These are phyloP conservation scores for Quercus tomentella DNA, from an alignment of 331 rosid species.

Conservation along the genomic window DNA sequence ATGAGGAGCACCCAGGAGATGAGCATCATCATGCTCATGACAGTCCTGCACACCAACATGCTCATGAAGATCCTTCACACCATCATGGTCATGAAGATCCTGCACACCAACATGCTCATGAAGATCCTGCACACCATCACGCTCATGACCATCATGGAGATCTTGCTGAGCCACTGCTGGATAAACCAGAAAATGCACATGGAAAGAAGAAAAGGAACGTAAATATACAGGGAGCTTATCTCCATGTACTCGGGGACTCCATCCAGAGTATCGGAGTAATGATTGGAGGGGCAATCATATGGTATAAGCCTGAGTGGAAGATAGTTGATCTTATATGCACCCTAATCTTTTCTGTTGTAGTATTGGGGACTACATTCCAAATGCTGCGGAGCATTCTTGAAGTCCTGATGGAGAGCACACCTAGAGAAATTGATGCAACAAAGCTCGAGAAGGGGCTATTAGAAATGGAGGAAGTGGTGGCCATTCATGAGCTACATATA, in stretches of 20 bases:
- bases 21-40: slow-evolving; percentile 34
- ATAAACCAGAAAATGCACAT: slow-evolving; percentile 21
- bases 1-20: slow-evolving; percentile 23
- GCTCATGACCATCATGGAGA: slow-evolving; percentile 11
- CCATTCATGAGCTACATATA: slow-evolving; percentile 75
- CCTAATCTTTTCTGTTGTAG: slow-evolving; percentile 54
- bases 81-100: slow-evolving; percentile 28
- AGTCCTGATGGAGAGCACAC: slow-evolving; percentile 79
- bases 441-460: slow-evolving; percentile 53
- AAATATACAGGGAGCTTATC: slow-evolving; percentile 75
- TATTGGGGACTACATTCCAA: slow-evolving; percentile 60
- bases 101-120: slow-evolving; percentile 12
- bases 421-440: slow-evolving; percentile 72
- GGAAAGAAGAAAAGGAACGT: slow-evolving; percentile 48
- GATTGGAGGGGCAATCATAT: slow-evolving; percentile 77
- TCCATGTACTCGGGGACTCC: slow-evolving; percentile 74
- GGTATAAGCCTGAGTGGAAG: slow-evolving; percentile 65
- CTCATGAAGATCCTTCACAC: slow-evolving; percentile 1
- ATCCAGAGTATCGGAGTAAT: slow-evolving; percentile 73
- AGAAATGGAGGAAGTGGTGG: slow-evolving; percentile 74
- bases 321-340: slow-evolving; percentile 71
- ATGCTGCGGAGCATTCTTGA: slow-evolving; percentile 71
- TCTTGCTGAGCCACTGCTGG: slow-evolving; percentile 35
- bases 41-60: slow-evolving; percentile 17
- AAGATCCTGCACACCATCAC: not conserved